phyloP scores from a whole-genome alignment of 257 asterid genomes.

The Jasminum sambac region DNA sequence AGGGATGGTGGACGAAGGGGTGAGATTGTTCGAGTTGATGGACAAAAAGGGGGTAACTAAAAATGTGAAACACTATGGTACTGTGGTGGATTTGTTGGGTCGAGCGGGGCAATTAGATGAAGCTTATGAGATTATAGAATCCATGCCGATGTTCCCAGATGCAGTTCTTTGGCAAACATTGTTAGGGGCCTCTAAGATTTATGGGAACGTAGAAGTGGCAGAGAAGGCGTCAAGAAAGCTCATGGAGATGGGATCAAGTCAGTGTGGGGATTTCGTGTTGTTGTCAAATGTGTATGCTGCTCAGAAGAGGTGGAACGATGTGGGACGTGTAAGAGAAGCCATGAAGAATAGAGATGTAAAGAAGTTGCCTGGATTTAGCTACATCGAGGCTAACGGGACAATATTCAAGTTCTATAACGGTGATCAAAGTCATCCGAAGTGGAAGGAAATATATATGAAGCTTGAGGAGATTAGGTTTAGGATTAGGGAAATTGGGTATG shows the following conservation, averaged over 20 bases:
- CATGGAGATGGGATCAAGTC: constrained; percentile 72
- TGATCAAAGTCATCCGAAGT: constrained; percentile 55
- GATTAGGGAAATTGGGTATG: constrained; percentile 65
- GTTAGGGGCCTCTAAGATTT: constrained; percentile 74
- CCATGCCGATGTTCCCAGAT: constrained; percentile 67
- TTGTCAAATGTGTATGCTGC: constrained; percentile 85
- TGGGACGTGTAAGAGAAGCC: constrained; percentile 72
- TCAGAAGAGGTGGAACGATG: constrained; percentile 77
- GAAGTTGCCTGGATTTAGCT: constrained; percentile 90
- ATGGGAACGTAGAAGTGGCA: constrained; percentile 73
- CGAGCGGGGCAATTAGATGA: constrained; percentile 73
- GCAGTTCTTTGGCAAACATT: constrained; percentile 89
- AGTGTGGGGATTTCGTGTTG: constrained; percentile 86
- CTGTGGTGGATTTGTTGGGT: constrained; percentile 83
- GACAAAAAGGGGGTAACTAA: constrained; percentile 44
- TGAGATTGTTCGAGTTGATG: constrained; percentile 64
- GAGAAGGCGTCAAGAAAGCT: constrained; percentile 87
- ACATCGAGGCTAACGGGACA: constrained; percentile 56
- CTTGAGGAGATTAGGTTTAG: constrained; percentile 61
- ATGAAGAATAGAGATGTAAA: constrained; percentile 68
- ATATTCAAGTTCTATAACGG: constrained; percentile 66
- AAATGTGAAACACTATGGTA: constrained; percentile 84
- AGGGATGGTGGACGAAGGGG: constrained; percentile 91
- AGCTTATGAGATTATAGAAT: constrained; percentile 56
- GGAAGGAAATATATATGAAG: constrained; percentile 62